Conservation (phyloP, 306 rosid species). For the Dalbergia oliveri region DNA sequence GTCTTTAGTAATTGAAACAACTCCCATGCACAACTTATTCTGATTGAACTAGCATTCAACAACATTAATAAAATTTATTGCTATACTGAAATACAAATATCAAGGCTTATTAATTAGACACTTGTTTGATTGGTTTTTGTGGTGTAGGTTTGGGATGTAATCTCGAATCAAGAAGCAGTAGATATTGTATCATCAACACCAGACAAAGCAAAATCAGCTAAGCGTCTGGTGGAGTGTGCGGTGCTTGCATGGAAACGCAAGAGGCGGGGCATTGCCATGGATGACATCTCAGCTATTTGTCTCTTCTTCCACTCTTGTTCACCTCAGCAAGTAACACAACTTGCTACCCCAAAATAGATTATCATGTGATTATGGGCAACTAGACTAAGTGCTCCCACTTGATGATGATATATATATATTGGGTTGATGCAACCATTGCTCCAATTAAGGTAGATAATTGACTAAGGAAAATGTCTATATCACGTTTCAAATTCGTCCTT, state of each 20-base stretch:
- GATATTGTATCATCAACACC: slow-evolving; percentile 66
- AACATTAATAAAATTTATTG: neutral
- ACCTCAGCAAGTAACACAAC: slow-evolving; percentile 48
- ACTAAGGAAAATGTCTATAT: slow-evolving; percentile 5
- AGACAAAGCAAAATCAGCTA: slow-evolving; percentile 70
- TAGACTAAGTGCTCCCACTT: neutral
- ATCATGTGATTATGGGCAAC: slow-evolving; percentile 18
- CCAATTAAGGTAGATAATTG: slow-evolving; percentile 28
- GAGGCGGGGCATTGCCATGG: slow-evolving; percentile 81
- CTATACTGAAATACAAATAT: neutral
- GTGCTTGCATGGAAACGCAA: slow-evolving; percentile 86
- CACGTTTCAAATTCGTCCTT: neutral
- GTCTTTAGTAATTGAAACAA: slow-evolving; percentile 12
- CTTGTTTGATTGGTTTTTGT: slow-evolving; percentile 12
- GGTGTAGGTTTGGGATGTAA: slow-evolving; percentile 92
- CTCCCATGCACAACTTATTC: neutral
- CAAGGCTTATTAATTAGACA: neutral
- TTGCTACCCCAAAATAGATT: slow-evolving; percentile 47
- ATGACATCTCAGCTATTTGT: slow-evolving; percentile 94
- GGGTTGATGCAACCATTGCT: slow-evolving; percentile 31
- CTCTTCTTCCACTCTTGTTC: slow-evolving; percentile 78
- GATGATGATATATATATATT: neutral
- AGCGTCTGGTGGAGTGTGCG: slow-evolving; percentile 76
- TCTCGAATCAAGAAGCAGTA: slow-evolving; percentile 96
- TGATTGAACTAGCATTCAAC: neutral